phyloP scores from a whole-genome alignment of 768 basidiomycete species.

The Tylopilus subfusipes region DNA sequence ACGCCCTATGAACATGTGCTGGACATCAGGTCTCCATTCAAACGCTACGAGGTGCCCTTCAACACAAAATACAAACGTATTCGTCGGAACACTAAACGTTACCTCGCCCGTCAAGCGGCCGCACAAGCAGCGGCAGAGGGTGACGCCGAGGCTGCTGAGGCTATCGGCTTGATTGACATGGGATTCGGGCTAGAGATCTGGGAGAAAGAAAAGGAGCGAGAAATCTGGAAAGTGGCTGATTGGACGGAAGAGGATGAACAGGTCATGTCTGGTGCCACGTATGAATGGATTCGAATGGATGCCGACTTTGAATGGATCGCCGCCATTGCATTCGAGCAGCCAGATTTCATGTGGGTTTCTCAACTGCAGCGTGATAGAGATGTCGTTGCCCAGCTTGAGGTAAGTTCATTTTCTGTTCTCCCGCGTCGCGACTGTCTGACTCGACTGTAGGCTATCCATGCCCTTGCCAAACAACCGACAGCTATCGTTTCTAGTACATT shows the following conservation, averaged over 20 bases:
- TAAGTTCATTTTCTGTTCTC: slow-evolving; percentile 34
- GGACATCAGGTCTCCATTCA: slow-evolving; percentile 81
- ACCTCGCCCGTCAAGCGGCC: slow-evolving; percentile 87
- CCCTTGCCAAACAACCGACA: slow-evolving; percentile 76
- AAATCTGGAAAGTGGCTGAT: slow-evolving; percentile 95
- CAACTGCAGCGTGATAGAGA: slow-evolving; percentile 94
- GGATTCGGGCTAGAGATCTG: slow-evolving; percentile 91
- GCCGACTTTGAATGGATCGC: slow-evolving; percentile 99
- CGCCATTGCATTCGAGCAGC: slow-evolving; percentile 87
- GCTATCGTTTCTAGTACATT: slow-evolving; percentile 87
- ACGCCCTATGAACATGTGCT: slow-evolving; percentile 98
- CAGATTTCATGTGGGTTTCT: slow-evolving; percentile 98
- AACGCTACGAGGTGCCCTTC: slow-evolving; percentile 97
- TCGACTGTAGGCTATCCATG: slow-evolving; percentile 78
- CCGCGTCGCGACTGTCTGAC: slow-evolving; percentile 6
- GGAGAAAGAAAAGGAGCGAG: slow-evolving; percentile 92
- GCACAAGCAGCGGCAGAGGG: slow-evolving; percentile 92
- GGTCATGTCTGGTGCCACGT: slow-evolving; percentile 90
- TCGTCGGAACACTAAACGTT: slow-evolving; percentile 94
- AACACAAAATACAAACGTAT: slow-evolving; percentile 98
- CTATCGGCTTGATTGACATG: slow-evolving; percentile 92
- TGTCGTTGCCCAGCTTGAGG: slow-evolving; percentile 96
- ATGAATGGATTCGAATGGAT: slow-evolving; percentile 99
- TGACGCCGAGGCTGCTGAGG: slow-evolving; percentile 87
- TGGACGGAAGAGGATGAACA: slow-evolving; percentile 98